phyloP scores from a whole-genome alignment of 768 basidiomycete genomes.

The Trametopsis cervina region DNA sequence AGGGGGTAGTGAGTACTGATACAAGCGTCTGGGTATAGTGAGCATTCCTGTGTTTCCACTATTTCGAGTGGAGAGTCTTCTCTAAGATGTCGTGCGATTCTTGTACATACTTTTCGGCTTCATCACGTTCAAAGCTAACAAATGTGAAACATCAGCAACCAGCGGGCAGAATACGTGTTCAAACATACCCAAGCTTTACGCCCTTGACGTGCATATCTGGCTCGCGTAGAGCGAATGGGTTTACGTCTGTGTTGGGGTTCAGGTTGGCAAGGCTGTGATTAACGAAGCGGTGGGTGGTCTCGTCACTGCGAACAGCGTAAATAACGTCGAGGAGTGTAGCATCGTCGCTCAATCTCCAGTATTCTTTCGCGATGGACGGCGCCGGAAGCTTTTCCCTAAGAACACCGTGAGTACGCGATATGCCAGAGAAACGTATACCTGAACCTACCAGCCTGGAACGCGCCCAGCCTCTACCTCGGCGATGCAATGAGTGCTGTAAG shows the following conservation, averaged over 20 bases:
- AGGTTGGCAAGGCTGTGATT: constrained; percentile 95
- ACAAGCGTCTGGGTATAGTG: no score
- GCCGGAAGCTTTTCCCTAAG: constrained; percentile 61
- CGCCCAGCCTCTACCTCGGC: constrained; percentile 75
- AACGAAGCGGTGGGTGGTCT: constrained; percentile 89
- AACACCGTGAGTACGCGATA: no score
- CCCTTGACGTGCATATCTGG: constrained; percentile 86
- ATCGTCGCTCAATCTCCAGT: constrained; percentile 74
- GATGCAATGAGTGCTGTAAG: constrained; percentile 67
- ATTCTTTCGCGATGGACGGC: constrained; percentile 89
- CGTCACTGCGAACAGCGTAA: constrained; percentile 89
- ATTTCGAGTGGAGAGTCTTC: constrained; percentile 19
- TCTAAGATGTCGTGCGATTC: constrained; percentile 53
- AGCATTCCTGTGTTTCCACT: no score
- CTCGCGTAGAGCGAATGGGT: constrained; percentile 85
- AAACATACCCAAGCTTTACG: constrained; percentile 50
- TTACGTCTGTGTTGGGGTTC: constrained; percentile 67
- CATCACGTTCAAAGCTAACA: constrained; percentile 61
- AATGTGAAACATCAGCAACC: constrained; percentile 11
- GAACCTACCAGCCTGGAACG: constrained; percentile 70
- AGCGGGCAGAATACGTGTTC: neutral
- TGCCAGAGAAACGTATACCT: neutral
- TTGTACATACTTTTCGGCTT: constrained; percentile 57
- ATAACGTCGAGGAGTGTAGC: constrained; percentile 85
- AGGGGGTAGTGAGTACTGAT: no score